Conservation (phyloP, 2,329 filamentous ascomycete species). For the Stachybotrys chartarum region DNA sequence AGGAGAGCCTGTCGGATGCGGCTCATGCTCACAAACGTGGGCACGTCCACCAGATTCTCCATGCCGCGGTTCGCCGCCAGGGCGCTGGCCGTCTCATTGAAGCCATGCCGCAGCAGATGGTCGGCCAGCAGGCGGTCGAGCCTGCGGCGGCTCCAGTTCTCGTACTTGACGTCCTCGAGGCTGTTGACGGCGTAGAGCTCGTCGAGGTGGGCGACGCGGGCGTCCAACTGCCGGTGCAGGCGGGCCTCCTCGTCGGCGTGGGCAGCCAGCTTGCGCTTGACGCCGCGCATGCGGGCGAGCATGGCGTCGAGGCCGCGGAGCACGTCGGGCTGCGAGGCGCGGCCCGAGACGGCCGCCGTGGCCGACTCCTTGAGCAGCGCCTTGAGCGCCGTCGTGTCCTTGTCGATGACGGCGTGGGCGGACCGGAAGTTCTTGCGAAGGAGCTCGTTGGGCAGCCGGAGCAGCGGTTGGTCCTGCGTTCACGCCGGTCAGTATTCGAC, state of each 20-base stretch:
- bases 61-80: slow-evolving; percentile 72
- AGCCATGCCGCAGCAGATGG: slow-evolving; percentile 80
- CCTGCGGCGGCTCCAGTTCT: slow-evolving; percentile 76
- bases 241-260: slow-evolving; percentile 73
- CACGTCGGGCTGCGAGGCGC: slow-evolving; percentile 60
- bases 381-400: slow-evolving; percentile 57
- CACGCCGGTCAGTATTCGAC: slow-evolving; percentile 1
- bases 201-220: slow-evolving; percentile 73
- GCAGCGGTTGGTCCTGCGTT: slow-evolving; percentile 79
- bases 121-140: slow-evolving; percentile 86
- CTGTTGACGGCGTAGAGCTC: slow-evolving; percentile 73
- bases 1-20: slow-evolving; percentile 68
- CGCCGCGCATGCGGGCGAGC: slow-evolving; percentile 73
- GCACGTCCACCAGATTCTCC: slow-evolving; percentile 76
- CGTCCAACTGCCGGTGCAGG: slow-evolving; percentile 67
- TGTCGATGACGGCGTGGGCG: slow-evolving; percentile 69
- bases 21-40: slow-evolving; percentile 79
- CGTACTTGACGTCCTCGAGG: slow-evolving; percentile 88
- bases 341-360: slow-evolving; percentile 58
- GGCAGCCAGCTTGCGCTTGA: slow-evolving; percentile 78
- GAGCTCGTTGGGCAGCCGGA: slow-evolving; percentile 87
- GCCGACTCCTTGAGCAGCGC: slow-evolving; percentile 56
- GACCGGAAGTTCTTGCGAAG: slow-evolving; percentile 91
- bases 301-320: slow-evolving; percentile 77
- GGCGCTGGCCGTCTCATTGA: slow-evolving; percentile 66